Evolutionary conservation across 2,329 filamentous ascomycete genomes (phyloP).

Genomic region (Triangularia verruculosa): DNA sequence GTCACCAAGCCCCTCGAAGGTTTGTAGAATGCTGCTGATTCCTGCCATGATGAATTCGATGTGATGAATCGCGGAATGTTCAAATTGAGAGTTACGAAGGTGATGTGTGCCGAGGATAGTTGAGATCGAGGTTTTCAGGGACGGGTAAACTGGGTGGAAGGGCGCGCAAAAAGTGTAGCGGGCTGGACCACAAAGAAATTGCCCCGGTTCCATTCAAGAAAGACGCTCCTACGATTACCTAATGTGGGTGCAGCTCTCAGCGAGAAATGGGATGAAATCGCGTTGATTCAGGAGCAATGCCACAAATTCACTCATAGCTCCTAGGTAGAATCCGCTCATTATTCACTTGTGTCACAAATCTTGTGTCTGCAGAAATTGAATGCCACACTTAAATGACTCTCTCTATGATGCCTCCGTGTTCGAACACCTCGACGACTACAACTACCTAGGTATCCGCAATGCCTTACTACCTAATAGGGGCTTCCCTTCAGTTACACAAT

Average conservation of each 20-base stretch:
- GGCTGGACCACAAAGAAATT: neutral
- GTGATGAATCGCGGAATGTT: neutral
- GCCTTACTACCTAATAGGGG: too few relatives aligned
- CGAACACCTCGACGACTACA: neutral
- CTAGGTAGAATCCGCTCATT: neutral
- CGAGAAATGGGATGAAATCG: neutral
- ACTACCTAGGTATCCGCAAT: neutral
- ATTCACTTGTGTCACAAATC: too few relatives aligned
- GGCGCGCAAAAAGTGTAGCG: neutral
- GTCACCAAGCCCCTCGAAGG: slow-evolving; percentile 14
- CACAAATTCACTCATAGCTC: neutral
- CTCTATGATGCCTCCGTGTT: neutral
- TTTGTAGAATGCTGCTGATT: slow-evolving; percentile 19
- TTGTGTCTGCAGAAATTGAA: too few relatives aligned
- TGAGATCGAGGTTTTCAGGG: neutral
- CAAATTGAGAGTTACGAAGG: neutral
- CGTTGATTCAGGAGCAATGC: too few relatives aligned
- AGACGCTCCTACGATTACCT: neutral
- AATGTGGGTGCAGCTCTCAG: neutral
- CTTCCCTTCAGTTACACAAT: neutral
- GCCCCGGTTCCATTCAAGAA: neutral
- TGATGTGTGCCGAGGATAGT: neutral
- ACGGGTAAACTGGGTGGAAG: neutral
- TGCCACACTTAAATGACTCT: too few relatives aligned
- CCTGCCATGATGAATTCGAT: slow-evolving; percentile 10